Conservation (phyloP, 306 rosid genomes). For the Cajanus cajan region DNA sequence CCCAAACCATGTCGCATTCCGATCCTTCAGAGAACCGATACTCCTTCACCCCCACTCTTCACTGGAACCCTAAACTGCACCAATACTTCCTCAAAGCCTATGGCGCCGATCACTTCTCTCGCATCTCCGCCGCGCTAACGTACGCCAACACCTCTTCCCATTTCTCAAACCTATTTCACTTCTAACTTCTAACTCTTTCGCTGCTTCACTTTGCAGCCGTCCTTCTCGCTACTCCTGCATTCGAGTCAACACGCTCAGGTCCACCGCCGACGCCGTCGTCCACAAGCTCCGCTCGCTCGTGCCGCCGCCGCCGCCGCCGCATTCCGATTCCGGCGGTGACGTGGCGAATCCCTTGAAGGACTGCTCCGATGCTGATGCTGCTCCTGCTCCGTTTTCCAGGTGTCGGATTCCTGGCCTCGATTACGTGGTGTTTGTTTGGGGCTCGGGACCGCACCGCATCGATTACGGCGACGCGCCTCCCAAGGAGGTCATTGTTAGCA, state of each 20-base stretch:
- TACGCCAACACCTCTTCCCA: conserved; percentile 10
- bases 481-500: conserved; percentile 83
- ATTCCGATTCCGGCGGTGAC: background rate
- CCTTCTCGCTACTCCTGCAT: conserved; percentile 92
- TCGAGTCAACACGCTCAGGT: conserved; percentile 74
- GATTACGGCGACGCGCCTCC: conserved; percentile 63
- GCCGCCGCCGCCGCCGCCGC: background rate
- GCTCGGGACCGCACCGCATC: conserved; percentile 79
- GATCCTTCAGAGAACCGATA: conserved; percentile 44
- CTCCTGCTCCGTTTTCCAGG: conserved; percentile 42
- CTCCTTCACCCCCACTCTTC: conserved; percentile 57
- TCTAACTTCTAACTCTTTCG: background rate
- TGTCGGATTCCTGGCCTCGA: conserved; percentile 72
- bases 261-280: conserved; percentile 54
- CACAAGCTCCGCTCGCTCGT: conserved; percentile 50
- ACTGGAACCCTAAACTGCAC: conserved; percentile 67
- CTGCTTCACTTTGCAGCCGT: conserved; percentile 39
- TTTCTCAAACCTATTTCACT: background rate
- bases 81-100: conserved; percentile 70
- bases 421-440: conserved; percentile 76
- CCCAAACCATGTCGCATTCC: conserved; percentile 42
- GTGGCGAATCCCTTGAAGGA: conserved; percentile 33
- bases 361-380: conserved; percentile 3
- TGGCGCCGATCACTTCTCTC: conserved; percentile 67
- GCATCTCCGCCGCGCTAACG: conserved; percentile 81